Evolutionary conservation across 768 basidiomycete species (phyloP), one percentile per base, ranked within the genome.

Genomic region (Pholiota molesta): DNA sequence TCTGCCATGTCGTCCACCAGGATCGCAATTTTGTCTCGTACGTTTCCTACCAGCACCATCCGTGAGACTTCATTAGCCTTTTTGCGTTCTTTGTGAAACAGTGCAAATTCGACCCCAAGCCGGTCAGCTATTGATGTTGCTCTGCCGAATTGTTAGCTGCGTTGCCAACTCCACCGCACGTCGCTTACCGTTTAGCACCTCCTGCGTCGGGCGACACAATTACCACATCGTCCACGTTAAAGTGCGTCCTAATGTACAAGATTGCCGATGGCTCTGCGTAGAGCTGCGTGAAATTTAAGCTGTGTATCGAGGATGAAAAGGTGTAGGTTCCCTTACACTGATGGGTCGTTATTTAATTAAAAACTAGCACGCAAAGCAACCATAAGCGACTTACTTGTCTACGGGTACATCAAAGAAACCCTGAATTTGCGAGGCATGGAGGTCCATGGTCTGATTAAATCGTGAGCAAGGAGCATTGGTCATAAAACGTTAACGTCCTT

Each of bases 361-460:
- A 60, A 54, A 28, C 49, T 62, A 57, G 61, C 47, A 59, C 59
- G 31, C 35, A 55, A 65, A 66, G 56, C 53, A 64, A 61, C 59
- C 51, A 52, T 57, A 59, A 42, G 51, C n/a, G 42, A 87, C 94
- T 85, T 73, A 97, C 94, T 99, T 99, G 83, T 99, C 97, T 70
- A 98, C 97, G 8, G 97, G 97, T 47, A 99, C 96, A 75, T 99
- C 97, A 76, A 99, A 99, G 81, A 99, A 99, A 6, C 97, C 97
- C 78, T 99, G 97, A 65, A 99, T 99, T 73, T 99, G 97, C 1
- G 95, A 97, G 33, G 97, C 97, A 73, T 99, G 97, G 62, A 99
- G 81, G 78, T 99, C 97, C 95, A 99, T 97, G 9, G 97, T 99
- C 94, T 96, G 65, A 57, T 55, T 52, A 37, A 37, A 62, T 58